Base-by-base conservation (phyloP, 2,329 filamentous ascomycete genomes). In the Neopestalotiopsis sp. region DNA sequence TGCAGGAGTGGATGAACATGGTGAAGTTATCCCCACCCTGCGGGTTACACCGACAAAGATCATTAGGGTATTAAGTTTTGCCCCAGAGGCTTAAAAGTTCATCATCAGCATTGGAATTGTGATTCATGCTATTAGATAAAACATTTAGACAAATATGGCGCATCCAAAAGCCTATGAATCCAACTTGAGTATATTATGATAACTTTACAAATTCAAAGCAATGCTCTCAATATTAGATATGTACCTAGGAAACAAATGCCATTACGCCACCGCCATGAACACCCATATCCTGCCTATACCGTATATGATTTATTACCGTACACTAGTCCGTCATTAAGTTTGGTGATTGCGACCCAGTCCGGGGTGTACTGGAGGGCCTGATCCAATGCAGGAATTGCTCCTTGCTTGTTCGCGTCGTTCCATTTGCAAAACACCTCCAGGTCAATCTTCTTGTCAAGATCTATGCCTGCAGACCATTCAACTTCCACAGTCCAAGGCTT, bases 341-440 rank as follows among this genome's bases (percentile, higher is more conserved):
- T 59, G 13, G 66, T 67, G 24, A 94, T 84, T 10, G 91, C 90
- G 6, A 90, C 89, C 96, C 96, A 99, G 4, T 85, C 83, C 0
- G 96, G 96, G 73, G 90, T 86, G 80, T 90, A 98, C 77, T 90
- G 87, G 73, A 88, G 83, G 63, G 93, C 85, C 81, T 98, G 95
- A 74, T 96, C 92, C 65, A 95, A 87, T 0, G 95, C 95, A 0
- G 95, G 95, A 62, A 98, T 94, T 12, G 65, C 34, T 12, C 65
- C 65, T 20, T 45, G 61, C 17, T 30, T 59, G 34, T 67, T 67
- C 30, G 65, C 65, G 28, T 99, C 96, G 75, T 92, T 94, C 94
- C 95, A 98, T 40, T 93, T 84, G 80, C 96, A 98, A 17, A 91
- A 86, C 1, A 95, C 89, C 42, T 83, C 86, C 1, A 94, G 93